Base-by-base conservation (phyloP, 306 rosid species). In the Urtica urens region DNA sequence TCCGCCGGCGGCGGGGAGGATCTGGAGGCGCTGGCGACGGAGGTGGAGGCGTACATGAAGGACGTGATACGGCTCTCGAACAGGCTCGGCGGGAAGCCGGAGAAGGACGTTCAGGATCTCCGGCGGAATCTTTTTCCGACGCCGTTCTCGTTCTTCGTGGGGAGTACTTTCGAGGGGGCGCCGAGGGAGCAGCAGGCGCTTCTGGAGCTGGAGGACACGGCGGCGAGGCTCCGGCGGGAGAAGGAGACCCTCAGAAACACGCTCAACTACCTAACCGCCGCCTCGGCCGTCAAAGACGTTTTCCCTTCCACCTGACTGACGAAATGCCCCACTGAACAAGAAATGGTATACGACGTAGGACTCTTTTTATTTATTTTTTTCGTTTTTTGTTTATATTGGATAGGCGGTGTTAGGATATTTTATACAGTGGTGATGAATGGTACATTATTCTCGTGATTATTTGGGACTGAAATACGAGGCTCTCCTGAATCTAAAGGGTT, bases 181-280 rank as follows among this genome's bases (percentile, higher is more conserved):
- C 99, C 99, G 0, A 75, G 94, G 53, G 99, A 92, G 75, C 96
- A 92, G 64, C 99, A 92, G 37, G 95, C 99, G 7, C 57, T 92
- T 60, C 92, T 92, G 12, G 99, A 92, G 62, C 60, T 92, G 77
- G 99, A 79, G 71, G 96, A 92, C 54, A 82, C 99, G 12, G 88
- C 77, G 7, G 74, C 93, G 12, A 59, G 96, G 64, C 54, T 92
- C 63, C 67, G 49, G 73, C 75, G 94, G 63, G 99, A 92, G 88
- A 85, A 82, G 76, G 96, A 92, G 65, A 92, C 96, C 0, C 60
- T 92, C 55, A 73, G 75, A 59, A 92, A 92, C 70, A 92, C 94
- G 14, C 96, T 92, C 12, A 85, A 85, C 20, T 92, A 92, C 72
- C 78, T 92, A 61, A 72, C 96, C 45, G 99, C 99, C 10, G 99